Evolutionary conservation across 331 rosid species (phyloP).

Genomic region (Malus hybrid): DNA sequence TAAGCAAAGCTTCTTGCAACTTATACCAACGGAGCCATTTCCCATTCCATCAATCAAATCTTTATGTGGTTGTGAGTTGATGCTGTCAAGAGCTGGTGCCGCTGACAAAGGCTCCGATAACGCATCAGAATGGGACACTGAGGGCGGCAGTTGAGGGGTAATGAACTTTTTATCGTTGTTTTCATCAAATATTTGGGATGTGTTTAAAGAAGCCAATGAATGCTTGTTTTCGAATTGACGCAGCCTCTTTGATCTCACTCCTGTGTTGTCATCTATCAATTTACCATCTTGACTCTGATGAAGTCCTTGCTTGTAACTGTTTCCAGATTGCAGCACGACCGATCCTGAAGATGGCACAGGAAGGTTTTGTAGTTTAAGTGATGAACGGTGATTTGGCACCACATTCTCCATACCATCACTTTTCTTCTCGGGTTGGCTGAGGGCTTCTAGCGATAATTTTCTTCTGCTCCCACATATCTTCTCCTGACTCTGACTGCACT

Average conservation of each 20-base stretch:
- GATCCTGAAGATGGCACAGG: neutral
- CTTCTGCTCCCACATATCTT: constrained; percentile 8
- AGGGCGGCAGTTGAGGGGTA: neutral
- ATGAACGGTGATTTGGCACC: neutral
- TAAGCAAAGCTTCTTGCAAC: constrained; percentile 11
- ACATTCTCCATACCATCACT: constrained; percentile 1
- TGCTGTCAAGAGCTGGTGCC: neutral
- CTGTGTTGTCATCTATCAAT: neutral
- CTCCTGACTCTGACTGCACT: constrained; percentile 5
- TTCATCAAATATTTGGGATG: neutral
- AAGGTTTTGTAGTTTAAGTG: neutral
- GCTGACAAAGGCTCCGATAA: neutral
- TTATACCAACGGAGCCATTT: neutral
- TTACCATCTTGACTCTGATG: neutral
- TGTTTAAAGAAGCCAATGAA: neutral
- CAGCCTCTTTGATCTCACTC: neutral
- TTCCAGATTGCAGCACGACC: neutral
- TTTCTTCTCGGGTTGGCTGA: constrained; percentile 5
- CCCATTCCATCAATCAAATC: neutral
- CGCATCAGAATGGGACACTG: neutral
- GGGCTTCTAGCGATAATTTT: constrained; percentile 17
- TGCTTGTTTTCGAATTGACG: neutral
- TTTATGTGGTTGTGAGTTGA: neutral
- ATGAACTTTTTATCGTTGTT: neutral
- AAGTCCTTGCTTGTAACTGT: neutral